Evolutionary conservation across 345 rosid species (phyloP), one percentile per base, ranked within the genome.

Genomic region (Garcia nutans): DNA sequence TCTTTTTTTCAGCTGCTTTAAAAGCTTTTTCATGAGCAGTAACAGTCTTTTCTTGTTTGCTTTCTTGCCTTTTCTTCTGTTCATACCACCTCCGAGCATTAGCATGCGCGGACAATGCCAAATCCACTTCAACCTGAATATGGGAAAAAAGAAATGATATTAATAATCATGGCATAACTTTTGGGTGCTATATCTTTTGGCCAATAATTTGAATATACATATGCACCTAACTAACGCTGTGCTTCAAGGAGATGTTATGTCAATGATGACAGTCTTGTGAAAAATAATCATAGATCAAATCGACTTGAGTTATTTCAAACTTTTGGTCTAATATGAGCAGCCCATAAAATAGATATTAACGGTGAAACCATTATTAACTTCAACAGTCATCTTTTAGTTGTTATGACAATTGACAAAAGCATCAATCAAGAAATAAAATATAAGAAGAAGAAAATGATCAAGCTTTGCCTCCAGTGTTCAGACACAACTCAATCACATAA

Each of bases 21-120:
- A 96, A 90, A 84, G 99, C 98, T 77, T 91, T 96, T 80, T 89
- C 95, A 85, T 96, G 98, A 6, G 99, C 97, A 19, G 91, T 88
- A 72, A 90, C 71, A 72, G 99, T 96, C 87, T 96, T 96, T 81
- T 89, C 99, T 83, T 96, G 96, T 80, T 96, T 93, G 86, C 79
- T 88, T 82, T 92, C 97, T 83, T 93, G 99, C 73, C 85, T 96
- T 85, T 96, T 96, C 89, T 93, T 96, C 90, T 87, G 77, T 71
- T 88, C 98, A 82, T 96, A 96, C 97, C 98, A 96, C 74, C 92
- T 85, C 74, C 93, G 86, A 79, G 98, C 97, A 85, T 96, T 96
- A 77, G 96, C 97, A 73, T 92, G 98, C 1, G 98, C 99, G 66
- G 98, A 93, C 80, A 93, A 91, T 80, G 95, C 93, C 82, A 96